Conservation (phyloP, 1,139 yeast genomes). For the Debaryomycetaceae sp. region DNA sequence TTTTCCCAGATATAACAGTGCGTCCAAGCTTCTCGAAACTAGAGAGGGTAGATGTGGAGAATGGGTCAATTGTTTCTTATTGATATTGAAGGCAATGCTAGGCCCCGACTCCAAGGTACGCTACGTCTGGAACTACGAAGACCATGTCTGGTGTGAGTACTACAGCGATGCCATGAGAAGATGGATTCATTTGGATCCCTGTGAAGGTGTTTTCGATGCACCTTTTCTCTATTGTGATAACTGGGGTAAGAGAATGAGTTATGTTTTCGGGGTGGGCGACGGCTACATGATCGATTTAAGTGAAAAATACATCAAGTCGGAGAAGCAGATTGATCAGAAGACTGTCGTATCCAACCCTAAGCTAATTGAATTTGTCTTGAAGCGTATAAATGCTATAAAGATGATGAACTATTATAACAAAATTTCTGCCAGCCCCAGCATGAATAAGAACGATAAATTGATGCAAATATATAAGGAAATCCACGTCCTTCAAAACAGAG, state of each 20-base stretch:
- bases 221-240: constrained; percentile 75
- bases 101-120: constrained; percentile 54
- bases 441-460: constrained; percentile 13
- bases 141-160: constrained; percentile 95
- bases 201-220: constrained; percentile 82
- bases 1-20: constrained; percentile 76
- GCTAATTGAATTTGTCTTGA: constrained; percentile 35
- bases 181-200: constrained; percentile 89
- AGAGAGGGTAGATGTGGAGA: constrained; percentile 90
- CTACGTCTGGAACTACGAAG: constrained; percentile 85
- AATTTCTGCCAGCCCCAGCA: constrained; percentile 21
- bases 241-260: constrained; percentile 94
- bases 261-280: constrained; percentile 65
- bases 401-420: constrained; percentile 24
- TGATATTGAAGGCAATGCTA: constrained; percentile 60
- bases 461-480: constrained; percentile 23
- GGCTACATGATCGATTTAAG: constrained; percentile 69
- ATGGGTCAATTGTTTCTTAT: constrained; percentile 84
- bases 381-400: constrained; percentile 31
- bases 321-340: constrained; percentile 50
- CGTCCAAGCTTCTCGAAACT: constrained; percentile 56
- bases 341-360: constrained; percentile 34
- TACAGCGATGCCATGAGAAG: constrained; percentile 55
- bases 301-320: constrained; percentile 58
- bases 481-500: constrained; percentile 21